Evolutionary conservation across 257 asterid genomes (phyloP).

Genomic region (Jacaranda copaia): DNA sequence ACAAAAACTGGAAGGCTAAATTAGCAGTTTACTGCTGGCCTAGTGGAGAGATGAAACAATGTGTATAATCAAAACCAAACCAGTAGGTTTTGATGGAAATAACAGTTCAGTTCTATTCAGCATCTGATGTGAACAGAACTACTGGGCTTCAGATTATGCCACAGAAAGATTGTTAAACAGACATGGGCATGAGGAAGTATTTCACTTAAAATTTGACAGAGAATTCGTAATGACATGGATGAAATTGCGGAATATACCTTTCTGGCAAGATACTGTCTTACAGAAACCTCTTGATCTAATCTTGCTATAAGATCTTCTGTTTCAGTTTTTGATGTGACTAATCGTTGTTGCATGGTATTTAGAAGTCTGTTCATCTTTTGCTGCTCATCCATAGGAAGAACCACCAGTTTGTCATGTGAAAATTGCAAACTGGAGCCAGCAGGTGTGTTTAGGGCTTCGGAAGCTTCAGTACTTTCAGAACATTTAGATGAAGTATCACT

Average conservation of each 20-base stretch:
- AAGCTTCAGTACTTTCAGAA: slow-evolving; percentile 46
- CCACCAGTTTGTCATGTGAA: slow-evolving; percentile 37
- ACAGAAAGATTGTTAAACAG: slow-evolving; percentile 4
- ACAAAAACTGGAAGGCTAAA: not conserved
- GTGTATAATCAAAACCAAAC: not conserved
- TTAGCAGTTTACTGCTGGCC: not conserved
- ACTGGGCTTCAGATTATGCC: not conserved
- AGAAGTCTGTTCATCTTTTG: slow-evolving; percentile 57
- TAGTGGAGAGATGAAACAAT: slow-evolving; percentile 10
- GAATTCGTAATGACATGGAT: not conserved
- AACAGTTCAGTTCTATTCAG: slow-evolving; percentile 3
- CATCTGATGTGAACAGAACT: not conserved
- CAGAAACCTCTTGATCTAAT: slow-evolving; percentile 65
- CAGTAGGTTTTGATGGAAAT: not conserved
- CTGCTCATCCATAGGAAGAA: slow-evolving; percentile 54
- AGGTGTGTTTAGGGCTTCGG: slow-evolving; percentile 28
- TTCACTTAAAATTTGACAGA: slow-evolving; percentile 1
- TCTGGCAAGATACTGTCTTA: slow-evolving; percentile 55
- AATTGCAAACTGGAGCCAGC: slow-evolving; percentile 41
- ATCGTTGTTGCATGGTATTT: slow-evolving; percentile 46
- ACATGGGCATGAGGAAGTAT: not conserved
- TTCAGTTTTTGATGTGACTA: slow-evolving; percentile 58
- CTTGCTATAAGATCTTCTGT: slow-evolving; percentile 63
- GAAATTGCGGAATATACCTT: slow-evolving; percentile 51
- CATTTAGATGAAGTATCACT: slow-evolving; percentile 37